phyloP scores from a whole-genome alignment of 179 eudicot species.

The Carnegiea gigantea region DNA sequence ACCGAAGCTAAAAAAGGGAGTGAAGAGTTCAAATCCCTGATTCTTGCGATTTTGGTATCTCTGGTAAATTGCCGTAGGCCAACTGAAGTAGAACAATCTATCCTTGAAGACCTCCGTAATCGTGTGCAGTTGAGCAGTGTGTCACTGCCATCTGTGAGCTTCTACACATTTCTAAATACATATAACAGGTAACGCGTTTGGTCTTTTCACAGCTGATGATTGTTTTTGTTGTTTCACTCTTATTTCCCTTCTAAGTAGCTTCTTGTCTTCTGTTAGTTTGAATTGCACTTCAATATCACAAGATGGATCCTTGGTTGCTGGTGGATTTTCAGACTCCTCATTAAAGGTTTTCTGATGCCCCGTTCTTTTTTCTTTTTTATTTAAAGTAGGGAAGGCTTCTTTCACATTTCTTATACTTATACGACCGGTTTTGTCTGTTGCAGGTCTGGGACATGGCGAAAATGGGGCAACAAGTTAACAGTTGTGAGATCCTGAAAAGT shows the following conservation, averaged over 20 bases:
- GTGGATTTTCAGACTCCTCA: slow-evolving; percentile 97
- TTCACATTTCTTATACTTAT: slow-evolving; percentile 15
- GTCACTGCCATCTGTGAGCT: slow-evolving; percentile 89
- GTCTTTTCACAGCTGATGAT: neutral
- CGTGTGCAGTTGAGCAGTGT: slow-evolving; percentile 90
- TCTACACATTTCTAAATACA: slow-evolving; percentile 89
- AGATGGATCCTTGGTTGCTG: slow-evolving; percentile 98
- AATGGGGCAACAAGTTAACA: slow-evolving; percentile 65
- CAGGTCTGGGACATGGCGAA: slow-evolving; percentile 99
- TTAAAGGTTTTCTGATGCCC: slow-evolving; percentile 53
- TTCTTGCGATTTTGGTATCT: slow-evolving; percentile 10
- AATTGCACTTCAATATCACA: slow-evolving; percentile 90
- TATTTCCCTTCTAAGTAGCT: slow-evolving; percentile 19
- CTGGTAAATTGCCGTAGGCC: slow-evolving; percentile 46
- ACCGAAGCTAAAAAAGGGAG: neutral
- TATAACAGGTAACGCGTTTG: slow-evolving; percentile 66
- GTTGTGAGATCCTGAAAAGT: slow-evolving; percentile 47
- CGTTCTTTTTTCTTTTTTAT: neutral
- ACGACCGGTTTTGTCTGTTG: slow-evolving; percentile 2
- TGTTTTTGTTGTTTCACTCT: slow-evolving; percentile 13
- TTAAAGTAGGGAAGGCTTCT: neutral
- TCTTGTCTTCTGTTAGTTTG: slow-evolving; percentile 40
- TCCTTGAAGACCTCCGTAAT: slow-evolving; percentile 88
- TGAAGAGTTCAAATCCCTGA: neutral
- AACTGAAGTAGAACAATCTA: slow-evolving; percentile 81